Evolutionary conservation across 2,329 filamentous ascomycete genomes (phyloP), one percentile per base, ranked within the genome.

Genomic region (Alternaria arbusti): DNA sequence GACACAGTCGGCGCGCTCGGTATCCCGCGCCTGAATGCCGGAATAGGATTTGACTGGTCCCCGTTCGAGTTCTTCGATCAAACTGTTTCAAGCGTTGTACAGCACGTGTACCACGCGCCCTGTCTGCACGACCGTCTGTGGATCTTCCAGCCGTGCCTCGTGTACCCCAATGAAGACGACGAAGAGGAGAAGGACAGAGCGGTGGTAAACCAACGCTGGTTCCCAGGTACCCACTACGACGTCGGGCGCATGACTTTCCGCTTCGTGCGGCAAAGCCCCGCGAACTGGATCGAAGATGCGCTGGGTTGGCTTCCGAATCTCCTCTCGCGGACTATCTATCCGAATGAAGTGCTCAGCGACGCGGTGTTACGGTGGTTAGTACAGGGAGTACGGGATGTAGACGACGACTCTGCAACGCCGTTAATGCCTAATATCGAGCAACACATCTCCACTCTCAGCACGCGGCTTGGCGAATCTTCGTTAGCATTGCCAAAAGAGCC

Each of bases 151-250:
- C 77, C 77, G 2, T 65, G 63, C 7, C 43, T 65, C 3, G 51
- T 65, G 0, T 36, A 50, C 8, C 30, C 63, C 4, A 56, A 40
- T n/a, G 46, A 59, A 10, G 64, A 56, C 0, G 50, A 63, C 0
- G 64, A 60, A 3, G 64, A 63, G 0, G 63, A 61, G 8, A 59
- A 61, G 4, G 64, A 60, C 2, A 68, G 66, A 17, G 57, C 69
- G 0, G 43, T 64, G 0, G 71, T 79, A 4, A 63, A 72, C 23
- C 77, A 80, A 54, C 65, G 60, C 23, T 80, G 77, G 78, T 79
- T 80, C 30, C 78, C 78, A 2, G 78, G 78, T 25, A 74, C 73
- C n/a, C 78, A 80, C 44, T 79, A 79, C 61, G 78, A 80, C 52
- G 40, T 79, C 17, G 78, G 78, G 1, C 72, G 78, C 15, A 75